Base-by-base conservation (phyloP, 2,329 filamentous ascomycete genomes). In the Achaetomium macrosporum region DNA sequence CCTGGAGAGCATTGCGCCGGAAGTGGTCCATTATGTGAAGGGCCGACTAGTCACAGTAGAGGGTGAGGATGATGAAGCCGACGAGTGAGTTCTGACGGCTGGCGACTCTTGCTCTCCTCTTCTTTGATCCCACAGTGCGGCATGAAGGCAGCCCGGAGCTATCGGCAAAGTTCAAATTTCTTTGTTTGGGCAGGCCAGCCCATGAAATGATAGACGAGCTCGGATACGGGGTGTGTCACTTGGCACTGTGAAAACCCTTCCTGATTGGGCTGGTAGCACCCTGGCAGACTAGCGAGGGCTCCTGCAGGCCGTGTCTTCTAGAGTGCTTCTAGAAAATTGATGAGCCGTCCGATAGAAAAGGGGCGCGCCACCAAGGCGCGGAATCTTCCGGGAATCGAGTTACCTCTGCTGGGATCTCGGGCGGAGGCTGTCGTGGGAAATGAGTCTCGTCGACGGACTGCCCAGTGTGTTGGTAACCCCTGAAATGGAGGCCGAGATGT, bases 1-100 rank as follows among this genome's bases (percentile, higher is more conserved):
- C 61, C 79, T 97, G 66, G 89, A 96, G 67, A 84, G 82, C 47
- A 70, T 96, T 57, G 80, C 95, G 13, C 71, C 78, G 0, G 90
- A 96, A 66, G 88, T 96, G 3, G 81, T 88, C 65, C 73, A 82
- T 66, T 85, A 85, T 49, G 85, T 96, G 5, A 71, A 90, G 60
- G 92, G 92, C 3, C 77, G 75, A 61, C 77, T 51, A 30, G 30
- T 45, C 7, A 42, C 31, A 35, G 30, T 39, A 3, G 53, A 47
- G 20, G 43, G 42, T 9, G 51, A 50, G 16, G 45, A 54, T 13
- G 47, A 40, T 17, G 43, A 50, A 19, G 46, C 17, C 11, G 51
- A 44, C 25, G 13, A 41, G 9, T n/a, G 29, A 19, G 35, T 15
- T 16, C 15, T 35, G 33, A 35, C 33, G 7, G 25, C 7, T 25